These are phyloP conservation scores for Pezicula radicicola DNA, from an alignment of 2,329 filamentous ascomycete genomes.

Conservation along the genomic window DNA sequence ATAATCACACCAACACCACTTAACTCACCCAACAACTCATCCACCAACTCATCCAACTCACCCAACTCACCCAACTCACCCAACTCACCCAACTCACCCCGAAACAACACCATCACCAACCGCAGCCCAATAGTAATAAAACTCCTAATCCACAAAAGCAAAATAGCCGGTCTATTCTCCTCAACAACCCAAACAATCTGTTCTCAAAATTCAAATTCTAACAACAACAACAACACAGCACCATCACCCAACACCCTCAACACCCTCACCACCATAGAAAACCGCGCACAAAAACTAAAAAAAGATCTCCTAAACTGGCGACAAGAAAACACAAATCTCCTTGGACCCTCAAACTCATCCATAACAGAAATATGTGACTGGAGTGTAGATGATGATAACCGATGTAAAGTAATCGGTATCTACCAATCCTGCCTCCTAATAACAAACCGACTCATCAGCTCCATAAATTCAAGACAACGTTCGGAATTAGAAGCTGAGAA, in stretches of 20 bases:
- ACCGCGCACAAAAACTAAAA: slow-evolving; percentile 9
- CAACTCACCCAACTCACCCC: too few species aligned
- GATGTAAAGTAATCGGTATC: slow-evolving; percentile 18
- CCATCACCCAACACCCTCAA: background rate
- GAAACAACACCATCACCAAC: slow-evolving; percentile 13
- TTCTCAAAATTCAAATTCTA: background rate
- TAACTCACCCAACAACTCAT: too few species aligned
- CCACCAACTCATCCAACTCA: too few species aligned
- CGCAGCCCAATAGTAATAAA: slow-evolving; percentile 18
- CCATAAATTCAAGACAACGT: slow-evolving; percentile 13
- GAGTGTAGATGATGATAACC: slow-evolving; percentile 11
- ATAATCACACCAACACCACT: slow-evolving; percentile 4
- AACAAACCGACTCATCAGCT: slow-evolving; percentile 14
- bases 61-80: too few species aligned
- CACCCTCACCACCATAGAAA: slow-evolving; percentile 2
- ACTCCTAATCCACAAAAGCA: slow-evolving; percentile 19
- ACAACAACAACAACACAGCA: too few species aligned
- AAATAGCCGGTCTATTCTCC: slow-evolving; percentile 26
- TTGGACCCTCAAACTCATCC: background rate
- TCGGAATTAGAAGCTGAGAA: slow-evolving; percentile 24
- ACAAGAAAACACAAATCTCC: slow-evolving; percentile 2
- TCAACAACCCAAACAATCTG: slow-evolving; percentile 21
- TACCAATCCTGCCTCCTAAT: slow-evolving; percentile 27
- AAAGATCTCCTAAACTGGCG: slow-evolving; percentile 14
- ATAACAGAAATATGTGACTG: too few species aligned